Evolutionary conservation across 163 green algal species (phyloP).

Genomic region (Coccomyxa subellipsoidea): DNA sequence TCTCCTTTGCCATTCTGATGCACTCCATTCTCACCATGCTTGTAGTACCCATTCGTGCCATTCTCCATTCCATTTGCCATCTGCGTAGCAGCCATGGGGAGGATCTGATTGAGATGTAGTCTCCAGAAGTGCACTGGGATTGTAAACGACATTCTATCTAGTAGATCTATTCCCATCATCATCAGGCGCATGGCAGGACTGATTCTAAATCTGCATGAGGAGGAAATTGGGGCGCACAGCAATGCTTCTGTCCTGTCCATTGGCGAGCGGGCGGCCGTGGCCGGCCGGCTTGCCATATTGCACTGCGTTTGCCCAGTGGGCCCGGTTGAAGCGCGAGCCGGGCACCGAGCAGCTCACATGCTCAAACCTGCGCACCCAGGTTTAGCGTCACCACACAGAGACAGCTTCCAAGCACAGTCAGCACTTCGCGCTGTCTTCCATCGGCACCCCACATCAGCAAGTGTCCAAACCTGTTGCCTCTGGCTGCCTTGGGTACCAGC

Average conservation of each 20-base stretch:
- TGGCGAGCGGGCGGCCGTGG: background rate
- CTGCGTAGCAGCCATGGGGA: background rate
- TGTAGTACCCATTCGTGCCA: background rate
- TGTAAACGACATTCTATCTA: too few relatives aligned
- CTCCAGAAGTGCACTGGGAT: too few relatives aligned
- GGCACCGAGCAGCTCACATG: slow-evolving; percentile 3
- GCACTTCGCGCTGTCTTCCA: too few relatives aligned
- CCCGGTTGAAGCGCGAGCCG: background rate
- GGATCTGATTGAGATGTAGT: background rate
- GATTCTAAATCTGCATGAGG: background rate
- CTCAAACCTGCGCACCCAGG: slow-evolving; percentile 9
- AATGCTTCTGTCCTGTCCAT: background rate
- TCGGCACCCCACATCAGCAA: too few relatives aligned
- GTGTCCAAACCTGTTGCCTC: too few relatives aligned
- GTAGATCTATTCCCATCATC: too few relatives aligned
- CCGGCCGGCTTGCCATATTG: background rate
- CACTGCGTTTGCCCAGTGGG: background rate
- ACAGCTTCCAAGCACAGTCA: too few relatives aligned
- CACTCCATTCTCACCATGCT: background rate
- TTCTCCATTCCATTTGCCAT: background rate
- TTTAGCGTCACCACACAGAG: too few relatives aligned
- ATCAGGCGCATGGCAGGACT: too few relatives aligned
- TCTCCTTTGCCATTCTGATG: background rate
- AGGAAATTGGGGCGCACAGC: background rate
- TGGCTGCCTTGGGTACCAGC: background rate